Base-by-base conservation (phyloP, 2,329 filamentous ascomycete species). In the Clonostachys sp. region DNA sequence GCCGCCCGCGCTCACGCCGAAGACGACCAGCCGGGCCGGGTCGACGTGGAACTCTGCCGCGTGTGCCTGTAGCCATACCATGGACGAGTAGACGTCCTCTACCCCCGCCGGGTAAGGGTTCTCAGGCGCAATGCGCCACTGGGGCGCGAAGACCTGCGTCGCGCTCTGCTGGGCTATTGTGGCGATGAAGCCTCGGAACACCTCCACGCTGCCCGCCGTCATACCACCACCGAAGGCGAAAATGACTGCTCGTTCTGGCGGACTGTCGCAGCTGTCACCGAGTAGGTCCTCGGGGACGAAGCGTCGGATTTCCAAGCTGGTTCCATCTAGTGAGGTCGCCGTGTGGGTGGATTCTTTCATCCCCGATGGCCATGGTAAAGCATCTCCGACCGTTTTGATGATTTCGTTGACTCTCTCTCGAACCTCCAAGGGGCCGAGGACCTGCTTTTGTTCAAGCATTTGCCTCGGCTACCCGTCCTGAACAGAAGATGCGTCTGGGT, bases 101-200 rank as follows among this genome's bases (percentile, higher is more conserved):
- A 66, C 52, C 1, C 60, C 65, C 0, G 55, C 53, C 0, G 70
- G 68, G 12, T 63, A 64, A 4, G 58, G 62, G 41, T 67, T 49
- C 52, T 75, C 71, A 1, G 72, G 72, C 5, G 71, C 66, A 5
- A 71, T 60, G 4, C 71, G 61, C 55, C 73, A 75, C 13, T 72
- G 68, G 18, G 72, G 58, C 2, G 59, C 57, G 40, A 68, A 60
- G 39, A 70, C 56, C 5, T 62, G 61, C 12, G 71, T 56, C 2
- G 63, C 61, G 5, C 61, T 57, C 5, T 47, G 45, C 5, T 48
- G 43, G 3, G 63, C 65, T 36, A 60, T 55, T 6, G 49, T 46
- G 17, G 61, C 51, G 34, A 68, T 51, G 5, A 57, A 33, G 5
- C 51, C 47, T 3, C 53, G 54, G 40, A 57, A 58, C 12, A 61